Evolutionary conservation across 2,329 filamentous ascomycete species (phyloP), one percentile per base, ranked within the genome.

Genomic region (Colletotrichum noveboracense): DNA sequence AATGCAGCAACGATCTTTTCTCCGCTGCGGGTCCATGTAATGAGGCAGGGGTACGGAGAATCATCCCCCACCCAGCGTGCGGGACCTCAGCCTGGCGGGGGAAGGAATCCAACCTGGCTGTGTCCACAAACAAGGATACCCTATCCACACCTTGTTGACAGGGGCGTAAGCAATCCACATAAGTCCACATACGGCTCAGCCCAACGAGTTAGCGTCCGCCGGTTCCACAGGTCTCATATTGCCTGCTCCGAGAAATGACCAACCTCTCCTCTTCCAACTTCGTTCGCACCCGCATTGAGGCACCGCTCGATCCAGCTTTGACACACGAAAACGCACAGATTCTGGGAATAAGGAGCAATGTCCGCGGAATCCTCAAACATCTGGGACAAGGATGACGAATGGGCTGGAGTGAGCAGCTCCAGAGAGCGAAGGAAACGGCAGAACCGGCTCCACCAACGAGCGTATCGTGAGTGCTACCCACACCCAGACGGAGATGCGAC

Each of bases 391-490:
- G 61, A 65, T 26, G 80, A 81, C 58, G 80, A 81, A 61, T 82
- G 80, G 80, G 80, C 77, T 1, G 80, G 80, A 12, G 77, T 78
- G 5, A 77, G 64, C 8, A 79, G 76, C 65, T 70, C 78, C 12
- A 70, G 62, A 12, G 66, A 76, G 30, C 76, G 80, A 52, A 76
- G 80, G 36, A 81, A 80, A 61, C 52, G 80, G 14, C 80, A 81
- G 68, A 82, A 82, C 69, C 76, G 80, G 10, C 65, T 82, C 61
- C 80, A 81, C 58, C 79, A 82, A 64, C 65, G 80, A 74, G 78
- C 78, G 32, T 74, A 73, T n/a, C 67, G 79, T 79, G 70, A 71
- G 71, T 69, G 30, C 56, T 48, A 28, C 52, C 66, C 55, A 58
- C 55, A 58, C 26, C 55, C 55, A 58, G 55, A 18, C 55, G 12